Evolutionary conservation across 2,329 filamentous ascomycete species (phyloP).

Genomic region (Monosporascus ibericus): DNA sequence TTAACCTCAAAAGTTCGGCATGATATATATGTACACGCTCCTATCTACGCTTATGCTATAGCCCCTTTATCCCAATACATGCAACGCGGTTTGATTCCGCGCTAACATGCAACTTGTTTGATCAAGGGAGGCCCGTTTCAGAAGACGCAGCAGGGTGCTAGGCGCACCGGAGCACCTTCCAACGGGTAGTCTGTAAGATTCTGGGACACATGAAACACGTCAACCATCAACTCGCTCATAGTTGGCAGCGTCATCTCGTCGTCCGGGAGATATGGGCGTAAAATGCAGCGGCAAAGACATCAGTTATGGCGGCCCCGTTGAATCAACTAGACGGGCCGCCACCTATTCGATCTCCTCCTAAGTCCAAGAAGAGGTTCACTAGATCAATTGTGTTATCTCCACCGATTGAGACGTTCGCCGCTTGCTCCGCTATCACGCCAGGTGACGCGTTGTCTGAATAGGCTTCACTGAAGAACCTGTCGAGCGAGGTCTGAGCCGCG

Average conservation of each 20-base stretch:
- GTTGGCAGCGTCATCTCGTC: not conserved
- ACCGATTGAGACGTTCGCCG: constrained; percentile 36
- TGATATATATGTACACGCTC: no score
- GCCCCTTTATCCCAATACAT: constrained; percentile 8
- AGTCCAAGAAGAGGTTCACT: constrained; percentile 38
- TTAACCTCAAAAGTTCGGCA: no score
- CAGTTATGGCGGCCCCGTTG: not conserved
- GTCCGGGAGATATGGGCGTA: not conserved
- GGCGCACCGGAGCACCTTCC: not conserved
- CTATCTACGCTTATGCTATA: constrained; percentile 14
- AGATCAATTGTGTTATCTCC: constrained; percentile 44
- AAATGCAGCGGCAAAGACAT: not conserved
- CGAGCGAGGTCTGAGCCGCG: constrained; percentile 46
- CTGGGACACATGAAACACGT: no score
- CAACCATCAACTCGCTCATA: no score
- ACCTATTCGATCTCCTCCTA: constrained; percentile 19
- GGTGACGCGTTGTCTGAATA: constrained; percentile 9
- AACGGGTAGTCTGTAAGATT: no score
- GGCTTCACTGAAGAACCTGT: constrained; percentile 46
- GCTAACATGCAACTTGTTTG: constrained; percentile 5
- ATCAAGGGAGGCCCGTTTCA: not conserved
- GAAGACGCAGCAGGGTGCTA: not conserved
- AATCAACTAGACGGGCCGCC: constrained; percentile 12
- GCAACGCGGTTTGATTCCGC: constrained; percentile 7
- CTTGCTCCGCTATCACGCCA: constrained; percentile 27